Evolutionary conservation across 2,329 filamentous ascomycete species (phyloP).

Genomic region (Beauveria asiatica): DNA sequence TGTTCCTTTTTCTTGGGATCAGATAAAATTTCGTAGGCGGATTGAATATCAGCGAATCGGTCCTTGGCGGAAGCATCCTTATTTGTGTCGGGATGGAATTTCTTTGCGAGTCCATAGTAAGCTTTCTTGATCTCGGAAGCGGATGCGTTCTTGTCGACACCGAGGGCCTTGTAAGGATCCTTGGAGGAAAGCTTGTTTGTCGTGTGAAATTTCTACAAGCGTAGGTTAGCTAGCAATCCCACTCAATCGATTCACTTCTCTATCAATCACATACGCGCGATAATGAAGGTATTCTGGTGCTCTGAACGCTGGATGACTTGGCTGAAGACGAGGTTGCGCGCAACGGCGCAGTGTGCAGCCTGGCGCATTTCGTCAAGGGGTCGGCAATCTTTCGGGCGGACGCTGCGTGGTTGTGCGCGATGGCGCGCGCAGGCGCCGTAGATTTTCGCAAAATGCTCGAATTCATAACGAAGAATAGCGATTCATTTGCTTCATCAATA

Average conservation of each 20-base stretch:
- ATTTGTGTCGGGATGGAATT: conserved; percentile 96
- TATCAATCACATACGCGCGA: conserved; percentile 21
- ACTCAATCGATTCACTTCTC: not conserved
- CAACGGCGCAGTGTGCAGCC: conserved; percentile 24
- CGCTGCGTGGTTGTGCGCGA: conserved; percentile 35
- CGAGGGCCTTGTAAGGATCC: conserved; percentile 82
- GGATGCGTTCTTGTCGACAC: conserved; percentile 73
- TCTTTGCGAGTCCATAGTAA: conserved; percentile 95
- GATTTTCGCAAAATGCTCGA: conserved; percentile 38
- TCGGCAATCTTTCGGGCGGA: conserved; percentile 32
- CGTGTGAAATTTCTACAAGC: conserved; percentile 48
- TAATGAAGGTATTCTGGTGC: conserved; percentile 14
- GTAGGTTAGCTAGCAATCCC: conserved; percentile 4
- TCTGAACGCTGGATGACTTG: conserved; percentile 15
- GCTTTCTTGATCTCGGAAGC: conserved; percentile 92
- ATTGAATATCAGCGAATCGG: conserved; percentile 85
- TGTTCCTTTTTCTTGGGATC: conserved; percentile 89
- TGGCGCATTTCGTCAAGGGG: conserved; percentile 29
- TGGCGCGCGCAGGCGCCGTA: conserved; percentile 35
- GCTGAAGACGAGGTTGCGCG: conserved; percentile 14
- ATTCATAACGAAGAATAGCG: conserved; percentile 33
- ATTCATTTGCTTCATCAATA: conserved; percentile 19
- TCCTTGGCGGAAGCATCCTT: conserved; percentile 92
- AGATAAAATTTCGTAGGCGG: conserved; percentile 86
- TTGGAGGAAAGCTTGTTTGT: conserved; percentile 48